Evolutionary conservation across 805 yeast genomes (phyloP), one percentile per base, ranked within the genome.

Genomic region (Tetrapisispora fleetii): DNA sequence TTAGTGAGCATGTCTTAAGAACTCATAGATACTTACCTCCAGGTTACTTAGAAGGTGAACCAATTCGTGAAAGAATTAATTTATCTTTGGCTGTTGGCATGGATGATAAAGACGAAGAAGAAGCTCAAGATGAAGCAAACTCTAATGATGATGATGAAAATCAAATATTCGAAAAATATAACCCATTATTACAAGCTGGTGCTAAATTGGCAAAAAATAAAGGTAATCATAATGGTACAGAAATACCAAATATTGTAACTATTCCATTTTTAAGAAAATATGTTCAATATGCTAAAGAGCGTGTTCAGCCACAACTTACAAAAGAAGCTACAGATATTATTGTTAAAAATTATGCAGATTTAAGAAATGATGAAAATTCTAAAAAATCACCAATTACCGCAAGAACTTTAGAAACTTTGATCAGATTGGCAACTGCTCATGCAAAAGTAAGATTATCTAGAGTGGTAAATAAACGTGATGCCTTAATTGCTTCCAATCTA

Each of bases 341-440:
- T 59, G 93, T 89, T 21, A 78, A 76, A 47, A 79, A 85, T 17
- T 93, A 91, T 63, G 72, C 95, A 2, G 80, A 81, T 13, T 73
- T 93, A 54, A 79, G 99, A 71, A 90, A 89, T 64, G 85, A 83
- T 54, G 83, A 81, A 59, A 85, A 81, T 55, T 78, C 84, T 47
- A 77, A 81, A 60, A 90, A 96, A 0, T 83, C 96, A 1, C 98
- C 99, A 36, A 86, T 91, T 55, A 91, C 99, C 1, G 95, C 98
- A n/a, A 85, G 99, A 80, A 93, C 98, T 4, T 73, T 91, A 57
- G 99, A 91, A 68, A 91, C 99, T 0, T 73, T 91, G 55, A 91
- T 91, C 65, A 95, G 99, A 74, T 72, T 91, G 51, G 75, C 97
- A 0, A 86, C 97, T 1, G 98, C 99, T 0, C 98, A 93, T 67